Evolutionary conservation across 331 rosid species (phyloP), one percentile per base, ranked within the genome.

Genomic region (Cucumis variabilis): DNA sequence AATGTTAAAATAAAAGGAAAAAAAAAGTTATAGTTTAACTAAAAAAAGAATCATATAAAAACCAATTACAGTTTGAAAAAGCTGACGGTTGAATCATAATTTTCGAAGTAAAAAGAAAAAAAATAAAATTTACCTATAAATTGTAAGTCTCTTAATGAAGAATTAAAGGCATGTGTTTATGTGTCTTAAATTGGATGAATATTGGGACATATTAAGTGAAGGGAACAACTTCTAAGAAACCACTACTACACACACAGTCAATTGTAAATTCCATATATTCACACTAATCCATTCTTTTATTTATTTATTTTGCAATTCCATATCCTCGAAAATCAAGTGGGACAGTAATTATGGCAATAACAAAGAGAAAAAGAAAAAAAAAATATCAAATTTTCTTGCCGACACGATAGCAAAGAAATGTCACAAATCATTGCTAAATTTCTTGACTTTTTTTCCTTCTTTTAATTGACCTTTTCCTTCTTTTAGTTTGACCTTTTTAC

Each of bases 401-500:
- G 82, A 75, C 82, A 41, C 11, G 60, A 46, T 75, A 13, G 17
- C 30, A 44, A n/a, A 75, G 82, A 75, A 44, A 75, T 46, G 82
- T 9, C 78, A 72, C 82, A 75, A 75, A 75, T 75, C 82, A 46
- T 75, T 41, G 82, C 82, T 24, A 20, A 72, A 46, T 75, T 75
- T 75, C 21, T 21, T 21, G 60, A 75, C 82, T 23, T 44, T 75
- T 75, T 63, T 55, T 19, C 4, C 21, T 33, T 11, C 41, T 11
- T 41, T 74, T 37, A 33, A 19, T 74, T 74, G 79, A 33, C 53
- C 25, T 74, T 20, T 60, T 60, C n/a, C 66, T 21, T 63, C 25
- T 2, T 41, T 44, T 74, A 10, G 20, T 74, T 75, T 75, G 80
- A 37, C 58, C 27, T 75, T 41, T n/a, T 75, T 46, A 11, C 30